Base-by-base conservation (phyloP, 1,284 basidiomycete species). In the Entoloma clypeatum region DNA sequence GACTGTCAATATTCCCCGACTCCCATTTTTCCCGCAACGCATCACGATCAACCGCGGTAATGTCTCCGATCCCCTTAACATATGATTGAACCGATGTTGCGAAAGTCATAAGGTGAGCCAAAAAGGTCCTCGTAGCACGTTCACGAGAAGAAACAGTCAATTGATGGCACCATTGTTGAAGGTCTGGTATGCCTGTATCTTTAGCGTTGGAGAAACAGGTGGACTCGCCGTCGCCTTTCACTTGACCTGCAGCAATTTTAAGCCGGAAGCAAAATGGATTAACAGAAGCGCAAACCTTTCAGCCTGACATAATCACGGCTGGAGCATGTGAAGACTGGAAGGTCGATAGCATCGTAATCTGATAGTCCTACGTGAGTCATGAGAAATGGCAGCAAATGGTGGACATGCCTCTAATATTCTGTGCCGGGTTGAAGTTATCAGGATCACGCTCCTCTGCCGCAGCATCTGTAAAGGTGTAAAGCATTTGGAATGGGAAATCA, bases 241-340 rank as follows among this genome's bases (percentile, higher is more conserved):
- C 72, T 60, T 79, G 74, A 13, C 68, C 72, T 73, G 38, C 24
- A 26, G 30, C 13, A 24, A 28, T 19, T 37, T 46, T 41, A 48
- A 41, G 46, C 21, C 42, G 31, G 10, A 31, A 44, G 27, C 25
- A 18, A 31, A 8, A 30, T 31, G n/a, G n/a, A 17, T 27, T 10
- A 25, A 2, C 14, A 10, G 22, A 30, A 26, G 10, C 11, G 39
- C 62, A 37, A 48, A 71, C 74, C 67, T 48, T 68, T 75, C 21
- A 78, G 52, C 30, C 76, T 63, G 19, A 79, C 68, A 49, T 81
- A 81, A 54, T 82, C 78, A 10, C 78, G 69, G 19, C 75, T 71
- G 1, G 77, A 80, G 43, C 69, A 72, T 5, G 77, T 78, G 58
- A 81, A 81, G 8, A 79, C 77, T 3, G 79, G 79, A 3, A 81